A percentile compares a stretch with the other conserved stretches of the same genome.
Conservation (phyloP, 1,284 basidiomycete species). For the Sporisorium exsertum region DNA sequence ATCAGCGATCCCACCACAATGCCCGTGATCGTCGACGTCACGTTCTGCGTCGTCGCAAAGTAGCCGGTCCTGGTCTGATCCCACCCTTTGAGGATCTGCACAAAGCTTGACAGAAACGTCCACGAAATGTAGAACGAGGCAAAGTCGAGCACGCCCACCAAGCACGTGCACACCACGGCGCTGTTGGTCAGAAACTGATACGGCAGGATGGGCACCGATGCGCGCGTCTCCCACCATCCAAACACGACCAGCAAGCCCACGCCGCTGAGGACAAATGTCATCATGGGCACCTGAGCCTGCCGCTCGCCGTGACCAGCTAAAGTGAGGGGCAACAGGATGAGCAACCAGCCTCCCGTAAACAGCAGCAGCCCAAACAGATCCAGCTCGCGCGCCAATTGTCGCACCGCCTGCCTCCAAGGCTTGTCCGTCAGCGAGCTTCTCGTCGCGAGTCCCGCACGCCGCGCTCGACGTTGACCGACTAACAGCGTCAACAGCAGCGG, state of each 20-base stretch:
- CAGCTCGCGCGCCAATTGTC: conserved; percentile 71
- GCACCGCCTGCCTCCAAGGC: conserved; percentile 37
- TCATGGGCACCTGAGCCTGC: conserved; percentile 29
- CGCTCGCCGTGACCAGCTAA: conserved; percentile 70
- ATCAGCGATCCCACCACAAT: conserved; percentile 76
- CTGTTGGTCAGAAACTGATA: conserved; percentile 66
- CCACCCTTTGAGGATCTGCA: conserved; percentile 67
- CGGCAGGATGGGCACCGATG: conserved; percentile 72
- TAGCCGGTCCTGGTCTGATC: conserved; percentile 65
- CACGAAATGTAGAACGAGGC: conserved; percentile 70
- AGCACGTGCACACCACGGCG: conserved; percentile 67
- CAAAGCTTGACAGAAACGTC: conserved; percentile 66
- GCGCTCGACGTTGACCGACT: conserved; percentile 60
- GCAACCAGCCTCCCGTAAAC: conserved; percentile 73
- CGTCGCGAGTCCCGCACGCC: conserved; percentile 41
- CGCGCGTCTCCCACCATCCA: conserved; percentile 71
- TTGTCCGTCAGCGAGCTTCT: conserved; percentile 40
- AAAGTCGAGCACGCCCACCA: conserved; percentile 70
- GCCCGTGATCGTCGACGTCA: conserved; percentile 77
- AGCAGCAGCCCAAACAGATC: conserved; percentile 79
- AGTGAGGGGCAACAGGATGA: conserved; percentile 79
- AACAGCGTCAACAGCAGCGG: conserved; percentile 63
- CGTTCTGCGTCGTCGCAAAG: conserved; percentile 71
- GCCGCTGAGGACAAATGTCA: conserved; percentile 66
- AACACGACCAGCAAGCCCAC: conserved; percentile 70